Base-by-base conservation (phyloP, 495 filamentous ascomycete genomes). In the Cryomyces antarcticus region DNA sequence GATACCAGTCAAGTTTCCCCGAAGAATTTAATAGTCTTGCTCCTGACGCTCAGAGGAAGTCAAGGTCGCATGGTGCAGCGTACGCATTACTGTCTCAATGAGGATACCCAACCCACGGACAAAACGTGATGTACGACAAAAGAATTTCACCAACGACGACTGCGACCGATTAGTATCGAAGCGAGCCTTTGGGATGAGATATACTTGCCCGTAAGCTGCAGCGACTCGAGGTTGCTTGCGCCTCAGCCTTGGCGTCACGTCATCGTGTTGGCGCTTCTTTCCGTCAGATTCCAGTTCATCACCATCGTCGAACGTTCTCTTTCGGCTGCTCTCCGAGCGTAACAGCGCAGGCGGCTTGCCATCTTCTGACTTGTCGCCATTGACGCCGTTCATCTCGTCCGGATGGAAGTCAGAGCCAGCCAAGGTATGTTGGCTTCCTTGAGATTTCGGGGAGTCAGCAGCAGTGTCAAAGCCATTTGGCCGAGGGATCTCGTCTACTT, bases 381-480 rank as follows among this genome's bases (percentile, higher is more conserved):
- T 27, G 31, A 13, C 39, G 27, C 44, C 36, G 41, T 43, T 11
- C 17, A 10, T 17, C 43, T 51, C 47, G 9, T 38, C 41, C 4
- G 36, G 24, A 5, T 51, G 45, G 35, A 59, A 58, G 38, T 60
- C 57, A 0, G 58, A 59, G 5, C 56, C 59, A 29, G 49, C 48
- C 2, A 49, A 38, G 12, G 54, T 58, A 38, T 48, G 17, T 24
- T 24, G 17, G 17, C 17, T 24, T 24, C 17, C 17, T 24, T 24
- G 17, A 24, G 17, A 24, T 24, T 24, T 24, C 17, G 17, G 17
- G 17, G 17, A 24, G 49, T 31, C 53, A 49, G 41, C 59, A 60
- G 7, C 33, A 24, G 17, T 46, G 36, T 50, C 47, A 28, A 49
- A 43, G 31, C 33, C 17, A 38, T 38, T 31, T 6, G 30, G 12